Conservation (phyloP, 495 filamentous ascomycete species). For the Annulohypoxylon maeteangense region DNA sequence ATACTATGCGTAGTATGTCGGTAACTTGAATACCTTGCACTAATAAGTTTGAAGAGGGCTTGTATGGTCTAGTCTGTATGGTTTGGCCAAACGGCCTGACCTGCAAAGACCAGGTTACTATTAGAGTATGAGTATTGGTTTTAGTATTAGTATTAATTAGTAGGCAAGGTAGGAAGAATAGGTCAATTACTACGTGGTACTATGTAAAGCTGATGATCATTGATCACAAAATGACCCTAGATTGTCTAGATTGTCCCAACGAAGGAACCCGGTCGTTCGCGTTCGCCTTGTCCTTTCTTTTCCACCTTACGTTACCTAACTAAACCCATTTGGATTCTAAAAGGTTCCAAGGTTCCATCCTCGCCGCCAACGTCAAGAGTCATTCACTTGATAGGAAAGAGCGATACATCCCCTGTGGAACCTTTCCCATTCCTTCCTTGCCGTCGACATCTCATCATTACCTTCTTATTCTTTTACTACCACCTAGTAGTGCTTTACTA, state of each 20-base stretch:
- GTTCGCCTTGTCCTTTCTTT: constrained; percentile 43
- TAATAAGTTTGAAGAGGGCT: not conserved
- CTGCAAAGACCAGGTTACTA: not conserved
- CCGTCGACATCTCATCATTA: constrained; percentile 6
- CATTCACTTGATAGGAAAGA: constrained; percentile 25
- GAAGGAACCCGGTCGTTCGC: constrained; percentile 31
- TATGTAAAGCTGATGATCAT: constrained; percentile 19
- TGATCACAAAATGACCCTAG: constrained; percentile 26
- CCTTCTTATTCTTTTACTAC: constrained; percentile 3
- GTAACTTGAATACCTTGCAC: not conserved
- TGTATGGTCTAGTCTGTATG: not conserved
- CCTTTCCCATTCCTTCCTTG: constrained; percentile 26
- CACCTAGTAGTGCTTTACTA: not conserved
- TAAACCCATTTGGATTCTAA: constrained; percentile 25
- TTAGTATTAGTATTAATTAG: not conserved
- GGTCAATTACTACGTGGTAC: not conserved
- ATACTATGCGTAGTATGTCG: not conserved
- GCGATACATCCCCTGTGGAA: not conserved
- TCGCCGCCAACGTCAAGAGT: constrained; percentile 42
- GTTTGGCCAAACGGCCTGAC: not conserved
- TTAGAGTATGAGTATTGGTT: not conserved
- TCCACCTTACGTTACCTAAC: constrained; percentile 17
- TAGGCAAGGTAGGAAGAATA: not conserved
- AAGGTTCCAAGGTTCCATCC: constrained; percentile 36
- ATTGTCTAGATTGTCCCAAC: constrained; percentile 20